A percentile compares a stretch with the other conserved stretches of the same genome.
These are phyloP conservation scores for Calonectria multiphialidica DNA, from an alignment of 2,329 filamentous ascomycete genomes.

Conservation along the genomic window DNA sequence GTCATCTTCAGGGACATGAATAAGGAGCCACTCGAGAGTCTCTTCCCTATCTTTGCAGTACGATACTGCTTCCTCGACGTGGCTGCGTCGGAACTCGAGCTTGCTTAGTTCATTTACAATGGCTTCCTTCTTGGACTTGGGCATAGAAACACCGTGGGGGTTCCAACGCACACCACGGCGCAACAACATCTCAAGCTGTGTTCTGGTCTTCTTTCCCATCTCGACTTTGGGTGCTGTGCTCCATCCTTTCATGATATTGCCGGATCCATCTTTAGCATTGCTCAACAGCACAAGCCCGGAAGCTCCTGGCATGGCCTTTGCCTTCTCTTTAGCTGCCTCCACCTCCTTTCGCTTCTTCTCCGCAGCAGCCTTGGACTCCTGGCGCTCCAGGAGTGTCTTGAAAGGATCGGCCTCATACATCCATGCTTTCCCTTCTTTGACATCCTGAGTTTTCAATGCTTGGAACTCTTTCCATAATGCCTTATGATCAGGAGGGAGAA, in stretches of 20 bases:
- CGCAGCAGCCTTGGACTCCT: slow-evolving; percentile 79
- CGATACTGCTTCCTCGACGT: slow-evolving; percentile 87
- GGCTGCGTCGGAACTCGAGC: slow-evolving; percentile 90
- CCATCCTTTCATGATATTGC: slow-evolving; percentile 79
- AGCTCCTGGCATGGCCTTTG: slow-evolving; percentile 71
- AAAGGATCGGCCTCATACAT: slow-evolving; percentile 98
- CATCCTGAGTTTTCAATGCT: slow-evolving; percentile 83
- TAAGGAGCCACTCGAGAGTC: slow-evolving; percentile 93
- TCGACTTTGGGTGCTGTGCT: slow-evolving; percentile 89
- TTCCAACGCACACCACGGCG: slow-evolving; percentile 89
- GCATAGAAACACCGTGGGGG: slow-evolving; percentile 77
- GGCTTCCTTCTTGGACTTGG: slow-evolving; percentile 64
- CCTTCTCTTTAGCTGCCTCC: slow-evolving; percentile 76
- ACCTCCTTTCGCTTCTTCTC: slow-evolving; percentile 85
- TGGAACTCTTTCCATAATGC: slow-evolving; percentile 94
- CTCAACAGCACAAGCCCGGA: slow-evolving; percentile 67
- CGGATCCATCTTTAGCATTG: slow-evolving; percentile 51
- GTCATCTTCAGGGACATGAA: slow-evolving; percentile 97
- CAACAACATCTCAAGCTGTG: slow-evolving; percentile 83
- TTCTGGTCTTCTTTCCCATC: slow-evolving; percentile 85
- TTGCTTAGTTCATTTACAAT: slow-evolving; percentile 80
- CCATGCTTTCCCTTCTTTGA: slow-evolving; percentile 82
- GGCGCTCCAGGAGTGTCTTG: slow-evolving; percentile 80
- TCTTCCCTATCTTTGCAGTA: slow-evolving; percentile 94
- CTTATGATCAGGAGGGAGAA: slow-evolving; percentile 90